These are phyloP conservation scores for Oryza punctata DNA, from an alignment of 176 grass and related monocot species.

Conservation along the genomic window DNA sequence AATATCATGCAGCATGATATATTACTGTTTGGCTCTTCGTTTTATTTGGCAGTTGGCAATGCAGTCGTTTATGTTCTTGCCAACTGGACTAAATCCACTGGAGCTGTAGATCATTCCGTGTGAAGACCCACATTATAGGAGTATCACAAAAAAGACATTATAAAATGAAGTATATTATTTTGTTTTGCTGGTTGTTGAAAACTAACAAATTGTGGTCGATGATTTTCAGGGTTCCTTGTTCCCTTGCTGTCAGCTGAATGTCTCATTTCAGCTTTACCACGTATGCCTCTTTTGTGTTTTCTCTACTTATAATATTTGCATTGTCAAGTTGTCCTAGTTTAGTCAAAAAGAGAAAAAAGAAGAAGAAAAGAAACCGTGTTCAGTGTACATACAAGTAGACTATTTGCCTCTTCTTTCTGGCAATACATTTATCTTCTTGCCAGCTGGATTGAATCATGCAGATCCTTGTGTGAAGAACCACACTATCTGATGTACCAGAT, in stretches of 20 bases:
- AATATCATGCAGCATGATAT: background rate
- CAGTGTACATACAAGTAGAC: background rate
- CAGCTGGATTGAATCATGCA: background rate
- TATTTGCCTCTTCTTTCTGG: background rate
- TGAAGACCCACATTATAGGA: background rate
- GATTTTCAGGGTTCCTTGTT: slow-evolving; percentile 33
- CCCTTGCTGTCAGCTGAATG: slow-evolving; percentile 30
- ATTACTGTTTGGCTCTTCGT: background rate
- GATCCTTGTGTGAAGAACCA: background rate
- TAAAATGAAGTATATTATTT: background rate
- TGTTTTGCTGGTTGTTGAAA: slow-evolving; percentile 22
- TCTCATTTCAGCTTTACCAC: background rate
- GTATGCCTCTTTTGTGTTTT: slow-evolving; percentile 8
- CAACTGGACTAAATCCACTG: background rate
- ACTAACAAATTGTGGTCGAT: background rate
- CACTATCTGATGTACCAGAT: background rate
- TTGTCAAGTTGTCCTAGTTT: background rate
- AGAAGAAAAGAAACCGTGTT: background rate
- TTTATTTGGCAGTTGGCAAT: background rate
- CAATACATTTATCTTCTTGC: background rate
- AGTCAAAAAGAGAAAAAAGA: background rate
- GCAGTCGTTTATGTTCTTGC: background rate
- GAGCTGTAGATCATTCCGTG: background rate
- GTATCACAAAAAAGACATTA: slow-evolving; percentile 2
- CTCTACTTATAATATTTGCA: background rate